Evolutionary conservation across 169 alveolate species (phyloP).

Genomic region (Plasmodium gallinaceum): DNA sequence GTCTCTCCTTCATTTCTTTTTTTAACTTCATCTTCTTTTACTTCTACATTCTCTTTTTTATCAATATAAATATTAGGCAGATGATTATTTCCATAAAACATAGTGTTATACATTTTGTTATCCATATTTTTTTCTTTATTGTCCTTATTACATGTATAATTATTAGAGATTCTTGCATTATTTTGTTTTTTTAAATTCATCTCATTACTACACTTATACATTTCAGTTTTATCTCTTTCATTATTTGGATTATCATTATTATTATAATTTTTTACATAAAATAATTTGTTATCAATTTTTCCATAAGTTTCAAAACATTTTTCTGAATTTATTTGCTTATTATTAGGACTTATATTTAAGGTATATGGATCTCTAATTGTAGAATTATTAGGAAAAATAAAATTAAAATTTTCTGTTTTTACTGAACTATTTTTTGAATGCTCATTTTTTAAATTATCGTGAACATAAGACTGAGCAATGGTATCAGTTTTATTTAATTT

Average conservation of each 20-base stretch:
- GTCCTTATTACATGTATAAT: neutral
- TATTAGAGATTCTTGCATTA: neutral
- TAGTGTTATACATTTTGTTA: neutral
- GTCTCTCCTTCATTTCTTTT: neutral
- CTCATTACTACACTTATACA: neutral
- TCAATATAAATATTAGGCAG: neutral
- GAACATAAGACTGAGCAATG: neutral
- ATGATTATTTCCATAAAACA: neutral
- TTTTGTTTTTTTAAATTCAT: neutral
- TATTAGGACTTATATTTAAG: too few species aligned
- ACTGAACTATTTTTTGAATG: neutral
- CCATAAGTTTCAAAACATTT: neutral
- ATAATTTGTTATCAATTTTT: neutral
- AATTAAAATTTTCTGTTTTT: neutral
- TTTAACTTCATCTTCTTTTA: neutral
- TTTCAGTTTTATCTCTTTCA: neutral
- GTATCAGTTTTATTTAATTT: conserved; percentile 1
- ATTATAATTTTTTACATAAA: neutral
- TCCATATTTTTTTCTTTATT: neutral
- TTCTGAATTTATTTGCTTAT: too few species aligned
- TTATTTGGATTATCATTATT: neutral
- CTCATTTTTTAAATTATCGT: neutral
- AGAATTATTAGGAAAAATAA: neutral
- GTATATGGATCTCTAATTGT: too few species aligned
- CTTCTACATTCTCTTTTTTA: neutral